These are phyloP conservation scores for Botrytis deweyae DNA, from an alignment of 2,329 filamentous ascomycete genomes.

Conservation along the genomic window DNA sequence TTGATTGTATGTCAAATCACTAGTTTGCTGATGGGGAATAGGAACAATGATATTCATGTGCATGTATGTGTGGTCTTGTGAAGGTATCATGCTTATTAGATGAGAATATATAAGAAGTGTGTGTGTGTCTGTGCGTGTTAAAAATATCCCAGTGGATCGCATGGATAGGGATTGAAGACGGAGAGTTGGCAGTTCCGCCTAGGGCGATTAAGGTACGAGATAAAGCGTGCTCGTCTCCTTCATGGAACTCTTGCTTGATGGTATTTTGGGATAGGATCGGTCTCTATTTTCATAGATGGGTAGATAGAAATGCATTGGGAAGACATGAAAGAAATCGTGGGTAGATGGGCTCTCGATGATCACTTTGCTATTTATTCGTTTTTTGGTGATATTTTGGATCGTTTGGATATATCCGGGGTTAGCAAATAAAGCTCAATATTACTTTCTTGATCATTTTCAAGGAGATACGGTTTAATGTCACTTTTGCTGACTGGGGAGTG, in stretches of 20 bases:
- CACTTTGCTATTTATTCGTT: too few species aligned
- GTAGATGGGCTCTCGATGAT: too few species aligned
- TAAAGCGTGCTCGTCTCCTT: background rate
- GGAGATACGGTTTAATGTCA: background rate
- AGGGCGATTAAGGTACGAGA: background rate
- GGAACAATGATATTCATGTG: background rate
- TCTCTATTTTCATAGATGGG: background rate
- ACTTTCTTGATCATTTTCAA: background rate
- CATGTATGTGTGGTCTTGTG: background rate
- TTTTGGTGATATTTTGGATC: too few species aligned
- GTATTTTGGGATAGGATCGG: accelerated
- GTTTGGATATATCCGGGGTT: too few species aligned
- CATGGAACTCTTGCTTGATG: background rate
- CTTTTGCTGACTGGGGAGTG: background rate
- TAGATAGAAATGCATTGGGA: background rate
- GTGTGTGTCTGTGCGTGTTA: background rate
- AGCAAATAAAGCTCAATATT: too few species aligned
- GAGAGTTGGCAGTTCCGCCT: background rate
- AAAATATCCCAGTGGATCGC: background rate
- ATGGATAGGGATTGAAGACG: background rate
- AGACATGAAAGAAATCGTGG: too few species aligned
- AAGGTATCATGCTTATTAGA: background rate
- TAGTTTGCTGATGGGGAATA: background rate
- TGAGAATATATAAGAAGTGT: background rate
- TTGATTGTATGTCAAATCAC: background rate